A percentile compares a stretch with the other conserved stretches of the same genome.
These are phyloP conservation scores for Marasmius sp. DNA, from an alignment of 1,284 basidiomycete genomes.

Conservation along the genomic window DNA sequence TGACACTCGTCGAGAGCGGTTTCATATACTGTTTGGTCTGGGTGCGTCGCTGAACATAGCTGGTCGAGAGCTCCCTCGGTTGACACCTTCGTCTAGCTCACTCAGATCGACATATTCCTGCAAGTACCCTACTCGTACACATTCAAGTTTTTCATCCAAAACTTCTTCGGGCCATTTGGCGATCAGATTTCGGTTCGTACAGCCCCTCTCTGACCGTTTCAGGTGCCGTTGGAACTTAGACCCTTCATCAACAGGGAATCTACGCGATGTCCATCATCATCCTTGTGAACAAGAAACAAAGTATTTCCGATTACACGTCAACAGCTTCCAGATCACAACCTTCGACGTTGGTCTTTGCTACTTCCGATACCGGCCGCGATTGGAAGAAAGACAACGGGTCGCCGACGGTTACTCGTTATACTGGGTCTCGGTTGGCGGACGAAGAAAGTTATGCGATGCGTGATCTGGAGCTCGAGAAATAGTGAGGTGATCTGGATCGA, in stretches of 20 bases:
- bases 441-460: no score
- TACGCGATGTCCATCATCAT: constrained; percentile 8
- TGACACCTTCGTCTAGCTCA: neutral
- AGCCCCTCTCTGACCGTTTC: neutral
- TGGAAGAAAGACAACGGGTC: no score
- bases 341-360: no score
- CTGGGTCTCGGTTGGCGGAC: no score
- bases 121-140: neutral
- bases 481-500: no score
- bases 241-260: neutral
- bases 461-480: no score
- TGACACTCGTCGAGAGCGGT: constrained; percentile 8
- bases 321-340: no score
- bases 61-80: neutral
- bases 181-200: constrained; percentile 10
- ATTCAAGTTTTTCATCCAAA: neutral
- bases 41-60: neutral
- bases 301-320: neutral
- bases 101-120: constrained; percentile 9
- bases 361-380: no score
- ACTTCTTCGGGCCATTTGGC: constrained; percentile 3
- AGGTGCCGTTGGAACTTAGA: no score
- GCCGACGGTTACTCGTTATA: no score
- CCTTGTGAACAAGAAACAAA: constrained; percentile 4
- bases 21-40: constrained; percentile 12